Evolutionary conservation across 2,329 filamentous ascomycete genomes (phyloP).

Genomic region (Colletotrichum higginsianum): DNA sequence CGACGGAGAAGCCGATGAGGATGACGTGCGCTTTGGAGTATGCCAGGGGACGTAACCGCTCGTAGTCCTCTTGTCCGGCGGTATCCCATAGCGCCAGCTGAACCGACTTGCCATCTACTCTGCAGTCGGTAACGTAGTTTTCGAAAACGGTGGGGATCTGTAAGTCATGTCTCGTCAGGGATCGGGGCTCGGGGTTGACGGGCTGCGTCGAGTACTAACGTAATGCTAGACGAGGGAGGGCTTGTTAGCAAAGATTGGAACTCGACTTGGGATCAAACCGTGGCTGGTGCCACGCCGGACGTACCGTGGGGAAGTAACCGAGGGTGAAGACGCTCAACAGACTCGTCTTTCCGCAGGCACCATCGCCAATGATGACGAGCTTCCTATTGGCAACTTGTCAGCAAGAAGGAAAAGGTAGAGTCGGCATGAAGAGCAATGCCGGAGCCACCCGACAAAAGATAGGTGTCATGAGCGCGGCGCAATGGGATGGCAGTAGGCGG

Average conservation of each 20-base stretch:
- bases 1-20: constrained; percentile 94
- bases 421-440: background rate
- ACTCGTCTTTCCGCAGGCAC: constrained; percentile 98
- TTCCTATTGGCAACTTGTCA: constrained; percentile 72
- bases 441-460: background rate
- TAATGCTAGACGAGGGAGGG: constrained; percentile 64
- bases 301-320: constrained; percentile 96
- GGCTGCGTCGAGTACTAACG: constrained; percentile 58
- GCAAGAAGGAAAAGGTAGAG: background rate
- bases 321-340: constrained; percentile 97
- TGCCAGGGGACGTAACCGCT: constrained; percentile 91
- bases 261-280: constrained; percentile 10
- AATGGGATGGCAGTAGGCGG: background rate
- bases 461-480: background rate
- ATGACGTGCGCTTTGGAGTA: constrained; percentile 99
- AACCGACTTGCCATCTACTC: constrained; percentile 98
- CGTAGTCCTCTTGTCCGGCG: constrained; percentile 99
- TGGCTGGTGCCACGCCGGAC: constrained; percentile 55
- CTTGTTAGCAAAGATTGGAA: constrained; percentile 46
- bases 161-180: constrained; percentile 41
- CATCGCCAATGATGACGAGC: constrained; percentile 96
- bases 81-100: constrained; percentile 99
- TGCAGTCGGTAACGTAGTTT: constrained; percentile 99
- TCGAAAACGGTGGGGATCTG: constrained; percentile 98
- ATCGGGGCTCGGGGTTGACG: constrained; percentile 34